These are phyloP conservation scores for Ceratobasidium papillatum DNA, from an alignment of 1,284 basidiomycete genomes.

Conservation along the genomic window DNA sequence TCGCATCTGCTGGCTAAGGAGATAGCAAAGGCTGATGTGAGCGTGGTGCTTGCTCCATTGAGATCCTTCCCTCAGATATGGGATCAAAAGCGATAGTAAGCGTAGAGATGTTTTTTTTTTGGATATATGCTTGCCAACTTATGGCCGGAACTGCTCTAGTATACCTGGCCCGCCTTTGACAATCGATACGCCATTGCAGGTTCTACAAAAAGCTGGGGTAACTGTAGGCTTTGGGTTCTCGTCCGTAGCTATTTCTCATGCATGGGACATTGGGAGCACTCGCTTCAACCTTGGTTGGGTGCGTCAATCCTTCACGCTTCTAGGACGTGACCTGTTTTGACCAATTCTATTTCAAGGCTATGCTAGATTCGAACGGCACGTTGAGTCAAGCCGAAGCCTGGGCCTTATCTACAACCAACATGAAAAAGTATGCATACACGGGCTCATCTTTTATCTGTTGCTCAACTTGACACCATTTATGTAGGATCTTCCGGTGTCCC, in stretches of 20 bases:
- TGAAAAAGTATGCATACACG: slow-evolving; percentile 59
- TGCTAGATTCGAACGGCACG: slow-evolving; percentile 56
- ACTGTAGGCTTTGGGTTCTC: slow-evolving; percentile 70
- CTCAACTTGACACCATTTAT: not conserved
- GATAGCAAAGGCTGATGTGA: slow-evolving; percentile 70
- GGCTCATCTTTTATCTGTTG: no score
- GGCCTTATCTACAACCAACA: slow-evolving; percentile 66
- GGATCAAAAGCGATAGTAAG: slow-evolving; percentile 72
- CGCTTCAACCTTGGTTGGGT: slow-evolving; percentile 79
- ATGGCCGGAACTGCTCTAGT: slow-evolving; percentile 52
- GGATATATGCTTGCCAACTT: not conserved
- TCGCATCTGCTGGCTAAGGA: slow-evolving; percentile 77
- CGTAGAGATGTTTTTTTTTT: not conserved
- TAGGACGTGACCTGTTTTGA: not conserved
- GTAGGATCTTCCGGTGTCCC: slow-evolving; percentile 13
- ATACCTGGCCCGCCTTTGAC: slow-evolving; percentile 79
- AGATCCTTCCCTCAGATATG: slow-evolving; percentile 71
- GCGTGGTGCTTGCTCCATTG: slow-evolving; percentile 73
- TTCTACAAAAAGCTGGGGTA: slow-evolving; percentile 71
- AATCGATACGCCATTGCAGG: slow-evolving; percentile 67
- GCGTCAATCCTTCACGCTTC: slow-evolving; percentile 43
- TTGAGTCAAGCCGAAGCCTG: slow-evolving; percentile 64
- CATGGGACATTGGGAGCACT: slow-evolving; percentile 70
- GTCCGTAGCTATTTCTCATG: slow-evolving; percentile 54
- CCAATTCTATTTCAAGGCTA: slow-evolving; percentile 45